Evolutionary conservation across 2,329 filamentous ascomycete species (phyloP), one percentile per base, ranked within the genome.

Genomic region (Penicillium sp.): DNA sequence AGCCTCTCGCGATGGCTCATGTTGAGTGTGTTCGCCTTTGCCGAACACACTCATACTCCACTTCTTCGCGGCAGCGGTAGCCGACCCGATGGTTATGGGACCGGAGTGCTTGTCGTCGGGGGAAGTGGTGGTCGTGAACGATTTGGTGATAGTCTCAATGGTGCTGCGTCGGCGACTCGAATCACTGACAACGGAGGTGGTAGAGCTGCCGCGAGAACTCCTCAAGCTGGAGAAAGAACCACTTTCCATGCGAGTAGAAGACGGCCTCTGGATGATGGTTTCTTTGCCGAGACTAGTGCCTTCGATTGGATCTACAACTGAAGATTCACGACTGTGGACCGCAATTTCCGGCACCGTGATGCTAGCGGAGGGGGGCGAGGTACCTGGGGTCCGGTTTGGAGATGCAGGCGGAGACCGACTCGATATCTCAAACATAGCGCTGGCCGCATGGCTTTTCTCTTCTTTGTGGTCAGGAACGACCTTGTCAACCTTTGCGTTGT

Each of bases 371-470:
- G 72, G 65, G 24, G 78, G 75, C 42, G 78, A 79, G 44, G 74
- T 74, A 34, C 75, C 53, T 6, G 79, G 77, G 1, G 80, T 79
- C 11, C 76, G 75, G 6, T 72, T 67, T 1, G 83, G 81, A 1
- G 83, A 83, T 21, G 73, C 70, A n/a, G 82, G 78, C 34, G 83
- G 79, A 1, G 87, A 84, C 16, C 83, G 79, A 16, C 78, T 82
- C n/a, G 88, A 85, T 38, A 90, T 77, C 38, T 84, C 85, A 50
- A 87, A 86, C 79, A 92, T 90, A 24, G 82, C 79, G 59, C 78
- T 83, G 21, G 81, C 79, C 22, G 88, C 88, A 66, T 83, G 77
- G 54, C 78, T 79, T 46, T 85, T 79, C 36, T 85, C 82, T 2
- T 82, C 79, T 31, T 81, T 82, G 1, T 77, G 64, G 13, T 76